Evolutionary conservation across 768 basidiomycete genomes (phyloP), one percentile per base, ranked within the genome.

Genomic region (Tephrocybe sp.): DNA sequence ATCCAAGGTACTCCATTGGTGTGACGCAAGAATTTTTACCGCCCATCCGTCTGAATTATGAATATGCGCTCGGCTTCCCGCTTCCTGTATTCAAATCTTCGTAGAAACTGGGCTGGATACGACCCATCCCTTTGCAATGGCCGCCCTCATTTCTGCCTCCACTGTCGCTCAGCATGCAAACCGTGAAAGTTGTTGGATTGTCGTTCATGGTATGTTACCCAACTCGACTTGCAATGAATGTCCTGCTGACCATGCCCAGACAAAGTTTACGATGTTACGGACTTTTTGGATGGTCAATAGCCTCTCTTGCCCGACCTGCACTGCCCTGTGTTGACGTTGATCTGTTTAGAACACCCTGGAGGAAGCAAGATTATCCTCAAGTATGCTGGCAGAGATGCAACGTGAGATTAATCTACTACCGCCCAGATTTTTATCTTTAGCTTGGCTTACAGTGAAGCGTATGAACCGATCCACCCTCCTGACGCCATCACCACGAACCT

Each of bases 331-430:
- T 45, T 47, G 37, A 55, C 37, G 38, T 30, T n/a, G 31, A 11
- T 34, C 22, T 21, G 2, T n/a, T n/a, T 25, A 82, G 83, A 86
- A 43, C 84, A 85, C 62, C 84, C 84, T 37, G 82, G 81, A 76
- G 91, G 91, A 10, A 83, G 82, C 61, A 85, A 79, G 60, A 88
- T 93, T 57, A 85, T 92, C 37, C 65, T 94, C 44, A 88, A 90
- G 63, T 90, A 92, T 56, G 90, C 88, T 3, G 93, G 93, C 33
- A 88, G 84, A 60, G 93, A 92, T 61, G 89, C 90, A 23, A 94
- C 86, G 83, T 88, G 67, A 38, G 86, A 64, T 44, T 13, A 29
- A 56, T 24, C 34, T 42, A 15, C 50, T 39, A 29, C 30, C 21
- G 19, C 44, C 49, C n/a, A 52, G 23, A 41, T 12, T 45, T 29